Evolutionary conservation across 345 rosid genomes (phyloP), one percentile per base, ranked within the genome.

Genomic region (Syzygium aromaticum): DNA sequence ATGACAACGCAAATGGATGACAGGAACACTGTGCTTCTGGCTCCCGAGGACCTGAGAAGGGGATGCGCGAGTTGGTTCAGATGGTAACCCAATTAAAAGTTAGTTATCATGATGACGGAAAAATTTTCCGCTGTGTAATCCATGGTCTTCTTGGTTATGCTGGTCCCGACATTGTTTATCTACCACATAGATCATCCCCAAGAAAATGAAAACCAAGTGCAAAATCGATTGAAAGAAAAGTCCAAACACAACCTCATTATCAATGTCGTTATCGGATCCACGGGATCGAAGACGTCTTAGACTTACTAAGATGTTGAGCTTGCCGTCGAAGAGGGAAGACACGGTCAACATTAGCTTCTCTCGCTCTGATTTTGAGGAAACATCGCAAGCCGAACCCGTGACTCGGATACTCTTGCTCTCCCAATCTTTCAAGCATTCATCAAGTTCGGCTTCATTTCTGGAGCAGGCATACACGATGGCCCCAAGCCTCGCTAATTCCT

Each of bases 401-500:
- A 93, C 94, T 64, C 57, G 63, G 14, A 92, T 88, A 14, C 92
- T 94, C 85, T 90, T 90, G 11, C 27, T 87, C 38, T 89, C 52
- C 92, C 92, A 89, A 19, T 88, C 86, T 84, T 84, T 87, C 87
- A 95, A 38, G 85, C 95, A 91, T 77, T 92, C 89, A 6, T 91
- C 88, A 40, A 95, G 90, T 89, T 92, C 93, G 49, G 90, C 84
- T 89, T 93, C 94, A 67, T 90, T 90, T 86, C 96, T 85, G 5
- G 95, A 94, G 88, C 98, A 96, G 22, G 96, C 95, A 85, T 94
- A 93, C 30, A 95, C 94, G 30, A 57, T 86, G 7, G 96, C 95
- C 40, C 99, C 97, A 11, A 87, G 54, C 19, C 22, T 51, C 1
- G 88, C 88, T n/a, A 87, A 54, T 56, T 87, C 88, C 88, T 93